A percentile compares a stretch with the other conserved stretches of the same genome.
Conservation (phyloP, 2,329 filamentous ascomycete genomes). For the Diaporthe sp. region DNA sequence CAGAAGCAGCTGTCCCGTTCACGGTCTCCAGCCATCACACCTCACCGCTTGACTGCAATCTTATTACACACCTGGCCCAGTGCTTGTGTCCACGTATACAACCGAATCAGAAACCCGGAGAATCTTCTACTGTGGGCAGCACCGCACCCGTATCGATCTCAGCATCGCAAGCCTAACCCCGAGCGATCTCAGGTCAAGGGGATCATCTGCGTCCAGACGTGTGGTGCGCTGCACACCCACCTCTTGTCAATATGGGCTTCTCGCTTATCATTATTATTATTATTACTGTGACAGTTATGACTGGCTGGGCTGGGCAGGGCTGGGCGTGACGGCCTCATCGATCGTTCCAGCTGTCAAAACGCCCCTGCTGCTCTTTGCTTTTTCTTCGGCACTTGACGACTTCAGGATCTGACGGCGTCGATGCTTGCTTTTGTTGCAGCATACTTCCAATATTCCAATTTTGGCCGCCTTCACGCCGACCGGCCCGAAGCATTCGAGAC, state of each 20-base stretch:
- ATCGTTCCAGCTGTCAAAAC: conserved; percentile 26
- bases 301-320: conserved; percentile 21
- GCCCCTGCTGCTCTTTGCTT: conserved; percentile 4
- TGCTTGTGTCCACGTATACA: neutral
- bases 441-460: conserved; percentile 23
- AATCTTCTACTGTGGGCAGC: conserved; percentile 3
- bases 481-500: conserved; percentile 20
- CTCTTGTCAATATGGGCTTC: neutral
- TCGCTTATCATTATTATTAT: conserved; percentile 4
- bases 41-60: conserved; percentile 33
- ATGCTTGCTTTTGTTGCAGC: conserved; percentile 20
- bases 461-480: conserved; percentile 22
- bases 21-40: conserved; percentile 26
- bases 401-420: conserved; percentile 20
- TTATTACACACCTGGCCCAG: conserved; percentile 18
- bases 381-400: conserved; percentile 27
- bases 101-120: conserved; percentile 11
- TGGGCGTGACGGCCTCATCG: conserved; percentile 20
- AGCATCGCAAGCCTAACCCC: conserved; percentile 24
- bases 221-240: neutral
- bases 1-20: conserved; percentile 3
- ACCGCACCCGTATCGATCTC: neutral
- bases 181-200: neutral
- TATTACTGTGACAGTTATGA: neutral
- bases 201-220: neutral